Percentiles rank a stretch among this genome's conserved stretches.
Conservation (phyloP, 2,329 filamentous ascomycete genomes). For the Ophiocordyceps camponoti-leonardi region DNA sequence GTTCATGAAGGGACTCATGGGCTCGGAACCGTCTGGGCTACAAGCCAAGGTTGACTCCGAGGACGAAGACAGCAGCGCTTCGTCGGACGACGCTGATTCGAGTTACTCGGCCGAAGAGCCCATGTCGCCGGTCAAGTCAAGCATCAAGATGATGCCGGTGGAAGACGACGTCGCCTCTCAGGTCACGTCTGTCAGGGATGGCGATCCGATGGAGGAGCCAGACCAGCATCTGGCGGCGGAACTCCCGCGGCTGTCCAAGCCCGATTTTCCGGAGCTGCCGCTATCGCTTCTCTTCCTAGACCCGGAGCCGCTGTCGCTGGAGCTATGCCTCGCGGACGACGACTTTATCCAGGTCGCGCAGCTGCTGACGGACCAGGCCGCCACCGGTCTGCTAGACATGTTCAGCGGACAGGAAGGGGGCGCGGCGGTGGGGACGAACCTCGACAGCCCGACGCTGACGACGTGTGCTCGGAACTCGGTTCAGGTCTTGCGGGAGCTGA, state of each 20-base stretch:
- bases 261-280: constrained; percentile 29
- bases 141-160: constrained; percentile 18
- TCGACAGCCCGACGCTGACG: constrained; percentile 23
- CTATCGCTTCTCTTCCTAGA: constrained; percentile 40
- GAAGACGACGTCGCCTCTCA: constrained; percentile 39
- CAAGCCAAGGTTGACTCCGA: constrained; percentile 24
- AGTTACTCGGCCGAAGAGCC: constrained; percentile 32
- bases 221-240: constrained; percentile 31
- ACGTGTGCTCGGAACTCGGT: constrained; percentile 28
- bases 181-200: constrained; percentile 31
- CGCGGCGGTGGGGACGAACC: constrained; percentile 11
- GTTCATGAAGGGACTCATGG: constrained; percentile 11
- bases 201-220: constrained; percentile 26
- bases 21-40: constrained; percentile 8
- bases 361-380: constrained; percentile 53
- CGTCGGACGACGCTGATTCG: constrained; percentile 38
- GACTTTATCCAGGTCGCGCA: constrained; percentile 52
- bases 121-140: constrained; percentile 31
- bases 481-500: constrained; percentile 25
- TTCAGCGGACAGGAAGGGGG: constrained; percentile 8
- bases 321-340: constrained; percentile 31
- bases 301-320: constrained; percentile 32
- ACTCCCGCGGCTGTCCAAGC: constrained; percentile 28
- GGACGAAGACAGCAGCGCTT: constrained; percentile 29
- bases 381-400: constrained; percentile 29